Conservation (phyloP, 1,284 basidiomycete genomes). For the Coriolopsis trogii region DNA sequence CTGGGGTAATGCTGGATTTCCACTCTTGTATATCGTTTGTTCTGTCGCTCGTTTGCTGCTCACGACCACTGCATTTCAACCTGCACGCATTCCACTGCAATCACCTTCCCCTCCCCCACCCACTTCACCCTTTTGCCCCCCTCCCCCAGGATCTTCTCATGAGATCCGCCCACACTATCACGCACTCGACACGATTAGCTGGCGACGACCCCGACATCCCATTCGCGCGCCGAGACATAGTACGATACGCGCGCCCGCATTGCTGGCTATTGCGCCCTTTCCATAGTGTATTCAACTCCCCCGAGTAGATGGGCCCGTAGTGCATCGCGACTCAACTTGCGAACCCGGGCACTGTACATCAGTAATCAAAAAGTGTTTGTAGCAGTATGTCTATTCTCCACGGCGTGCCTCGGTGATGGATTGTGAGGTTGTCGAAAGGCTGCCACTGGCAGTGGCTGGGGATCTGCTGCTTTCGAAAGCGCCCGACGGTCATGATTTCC, state of each 20-base stretch:
- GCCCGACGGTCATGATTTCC: slow-evolving; percentile 20
- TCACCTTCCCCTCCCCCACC: background rate
- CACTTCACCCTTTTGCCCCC: slow-evolving; percentile 21
- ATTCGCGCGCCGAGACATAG: slow-evolving; percentile 8
- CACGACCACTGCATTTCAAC: slow-evolving; percentile 34
- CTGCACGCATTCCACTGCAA: slow-evolving; percentile 25
- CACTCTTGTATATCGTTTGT: slow-evolving; percentile 15
- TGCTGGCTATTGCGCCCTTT: slow-evolving; percentile 12
- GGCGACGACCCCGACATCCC: slow-evolving; percentile 10
- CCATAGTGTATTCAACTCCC: slow-evolving; percentile 12
- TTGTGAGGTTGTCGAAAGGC: background rate
- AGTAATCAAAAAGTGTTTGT: slow-evolving; percentile 27
- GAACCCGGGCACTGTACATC: slow-evolving; percentile 28
- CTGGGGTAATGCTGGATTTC: slow-evolving; percentile 9
- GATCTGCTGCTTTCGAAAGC: slow-evolving; percentile 3
- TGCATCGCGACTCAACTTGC: slow-evolving; percentile 35
- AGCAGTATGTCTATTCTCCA: slow-evolving; percentile 19
- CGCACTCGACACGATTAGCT: slow-evolving; percentile 10
- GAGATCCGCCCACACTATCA: slow-evolving; percentile 1
- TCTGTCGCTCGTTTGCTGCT: slow-evolving; percentile 15
- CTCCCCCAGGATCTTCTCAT: slow-evolving; percentile 13
- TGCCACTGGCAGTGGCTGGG: background rate
- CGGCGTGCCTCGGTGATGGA: background rate
- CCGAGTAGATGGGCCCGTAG: slow-evolving; percentile 18
- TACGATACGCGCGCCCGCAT: slow-evolving; percentile 8